Percentiles rank a stretch among this genome's conserved stretches.
Conservation (phyloP, 257 asterid species). For the Capsicum chinense region DNA sequence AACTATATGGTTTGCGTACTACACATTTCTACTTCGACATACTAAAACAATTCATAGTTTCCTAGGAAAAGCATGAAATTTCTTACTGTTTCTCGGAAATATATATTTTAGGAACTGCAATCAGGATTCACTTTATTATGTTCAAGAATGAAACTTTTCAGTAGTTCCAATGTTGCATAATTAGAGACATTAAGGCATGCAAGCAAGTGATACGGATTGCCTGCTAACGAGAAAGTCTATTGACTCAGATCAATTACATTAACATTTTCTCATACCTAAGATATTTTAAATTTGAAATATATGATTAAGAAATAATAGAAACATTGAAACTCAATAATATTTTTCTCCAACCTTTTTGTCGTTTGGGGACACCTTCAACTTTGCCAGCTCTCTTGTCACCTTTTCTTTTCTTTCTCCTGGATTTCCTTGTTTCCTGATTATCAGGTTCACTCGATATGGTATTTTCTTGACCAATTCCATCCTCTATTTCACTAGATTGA, state of each 20-base stretch:
- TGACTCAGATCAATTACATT: neutral
- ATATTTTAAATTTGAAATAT: neutral
- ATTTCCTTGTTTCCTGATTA: slow-evolving; percentile 40
- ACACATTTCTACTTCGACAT: neutral
- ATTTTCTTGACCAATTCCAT: slow-evolving; percentile 33
- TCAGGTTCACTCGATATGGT: slow-evolving; percentile 33
- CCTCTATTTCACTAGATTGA: slow-evolving; percentile 35
- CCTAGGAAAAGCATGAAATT: neutral
- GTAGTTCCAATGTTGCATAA: neutral
- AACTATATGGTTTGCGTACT: neutral
- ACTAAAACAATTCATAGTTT: neutral
- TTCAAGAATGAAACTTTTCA: neutral
- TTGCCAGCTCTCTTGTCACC: slow-evolving; percentile 34
- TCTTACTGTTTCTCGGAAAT: neutral
- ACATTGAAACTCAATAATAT: neutral
- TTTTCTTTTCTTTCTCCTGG: slow-evolving; percentile 50
- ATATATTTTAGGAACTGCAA: neutral
- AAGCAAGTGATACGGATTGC: neutral
- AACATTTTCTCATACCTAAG: neutral
- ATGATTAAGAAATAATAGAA: neutral
- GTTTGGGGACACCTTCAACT: slow-evolving; percentile 33
- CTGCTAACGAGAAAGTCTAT: neutral
- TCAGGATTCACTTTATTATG: neutral
- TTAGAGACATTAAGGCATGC: slow-evolving; percentile 7
- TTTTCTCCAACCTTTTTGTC: slow-evolving; percentile 40